Evolutionary conservation across 768 basidiomycete species (phyloP).

Genomic region (Pholiota conissans): DNA sequence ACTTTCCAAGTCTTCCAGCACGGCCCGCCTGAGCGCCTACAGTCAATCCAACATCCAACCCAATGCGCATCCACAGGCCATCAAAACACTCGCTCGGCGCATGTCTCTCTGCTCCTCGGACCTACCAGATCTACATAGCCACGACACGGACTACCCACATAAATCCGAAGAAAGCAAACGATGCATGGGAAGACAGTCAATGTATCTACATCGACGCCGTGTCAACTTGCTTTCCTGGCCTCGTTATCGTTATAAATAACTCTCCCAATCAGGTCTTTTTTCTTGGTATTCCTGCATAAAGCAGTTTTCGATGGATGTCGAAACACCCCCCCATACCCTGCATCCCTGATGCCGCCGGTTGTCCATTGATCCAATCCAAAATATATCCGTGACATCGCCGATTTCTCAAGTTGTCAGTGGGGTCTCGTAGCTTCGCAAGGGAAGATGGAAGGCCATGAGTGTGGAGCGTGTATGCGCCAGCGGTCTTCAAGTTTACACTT

Average conservation of each 20-base stretch:
- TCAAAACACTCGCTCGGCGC: not conserved
- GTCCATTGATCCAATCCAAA: not conserved
- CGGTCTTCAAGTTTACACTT: too few relatives aligned
- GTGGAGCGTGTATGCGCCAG: too few relatives aligned
- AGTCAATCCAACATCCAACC: not conserved
- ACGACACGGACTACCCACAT: not conserved
- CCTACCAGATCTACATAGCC: not conserved
- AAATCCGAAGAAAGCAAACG: not conserved
- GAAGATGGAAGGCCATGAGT: not conserved
- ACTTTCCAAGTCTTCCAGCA: not conserved
- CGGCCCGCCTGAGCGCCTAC: not conserved
- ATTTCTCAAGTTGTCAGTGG: not conserved
- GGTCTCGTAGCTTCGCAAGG: not conserved
- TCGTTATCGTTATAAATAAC: not conserved
- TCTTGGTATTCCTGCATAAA: not conserved
- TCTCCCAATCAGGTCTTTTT: not conserved
- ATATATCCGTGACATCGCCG: not conserved
- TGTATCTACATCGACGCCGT: not conserved
- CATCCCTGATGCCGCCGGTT: conserved; percentile 6
- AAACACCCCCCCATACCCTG: too few relatives aligned
- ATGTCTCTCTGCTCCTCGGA: not conserved
- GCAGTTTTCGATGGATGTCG: conserved; percentile 4
- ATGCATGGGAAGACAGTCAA: not conserved
- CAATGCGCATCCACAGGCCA: not conserved
- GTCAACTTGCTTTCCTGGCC: not conserved